Conservation (phyloP, 441 rosid species). For the Adansonia gregorii region DNA sequence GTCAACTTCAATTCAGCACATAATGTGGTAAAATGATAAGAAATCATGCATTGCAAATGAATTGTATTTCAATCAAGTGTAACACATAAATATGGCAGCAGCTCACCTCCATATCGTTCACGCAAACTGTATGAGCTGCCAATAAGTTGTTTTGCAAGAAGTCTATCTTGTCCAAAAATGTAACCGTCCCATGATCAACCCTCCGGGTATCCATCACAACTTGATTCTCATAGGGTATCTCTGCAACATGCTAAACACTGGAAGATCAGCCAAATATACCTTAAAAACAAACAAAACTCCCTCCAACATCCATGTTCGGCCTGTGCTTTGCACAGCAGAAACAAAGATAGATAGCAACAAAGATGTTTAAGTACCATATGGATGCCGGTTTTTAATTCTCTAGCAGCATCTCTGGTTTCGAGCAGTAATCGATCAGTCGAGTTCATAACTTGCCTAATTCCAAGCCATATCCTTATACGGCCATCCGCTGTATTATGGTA, state of each 20-base stretch:
- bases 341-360: constrained; percentile 24
- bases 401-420: constrained; percentile 58
- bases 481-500: constrained; percentile 67
- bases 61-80: neutral
- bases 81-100: constrained; percentile 17
- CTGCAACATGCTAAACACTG: constrained; percentile 57
- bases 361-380: constrained; percentile 56
- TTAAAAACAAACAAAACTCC: neutral
- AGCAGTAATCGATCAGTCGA: constrained; percentile 59
- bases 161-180: constrained; percentile 60
- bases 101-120: constrained; percentile 57
- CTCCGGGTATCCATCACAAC: constrained; percentile 51
- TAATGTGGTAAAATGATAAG: constrained; percentile 19
- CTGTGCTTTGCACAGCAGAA: neutral
- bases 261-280: constrained; percentile 23
- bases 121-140: constrained; percentile 72
- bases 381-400: constrained; percentile 68
- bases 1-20: neutral
- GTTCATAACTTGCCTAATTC: constrained; percentile 74
- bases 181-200: constrained; percentile 64
- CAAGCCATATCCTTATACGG: constrained; percentile 71
- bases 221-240: constrained; percentile 65
- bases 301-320: neutral
- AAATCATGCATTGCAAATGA: neutral
- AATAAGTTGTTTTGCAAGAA: constrained; percentile 60